These are phyloP conservation scores for Alternaria triticina DNA, from an alignment of 2,329 filamentous ascomycete genomes.

Conservation along the genomic window DNA sequence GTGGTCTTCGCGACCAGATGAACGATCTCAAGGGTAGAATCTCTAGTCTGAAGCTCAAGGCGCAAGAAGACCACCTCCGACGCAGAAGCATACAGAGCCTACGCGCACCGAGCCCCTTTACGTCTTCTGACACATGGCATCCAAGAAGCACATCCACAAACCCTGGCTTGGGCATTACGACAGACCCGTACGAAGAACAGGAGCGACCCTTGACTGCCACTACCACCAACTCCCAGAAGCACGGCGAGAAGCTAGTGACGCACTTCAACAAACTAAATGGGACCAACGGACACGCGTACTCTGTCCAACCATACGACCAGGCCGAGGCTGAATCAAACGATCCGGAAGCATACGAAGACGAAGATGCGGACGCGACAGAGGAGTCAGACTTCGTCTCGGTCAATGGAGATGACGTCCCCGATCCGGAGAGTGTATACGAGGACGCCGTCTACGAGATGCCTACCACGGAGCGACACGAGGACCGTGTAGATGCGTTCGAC, in stretches of 20 bases:
- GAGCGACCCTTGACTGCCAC: constrained; percentile 12
- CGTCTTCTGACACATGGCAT: constrained; percentile 69
- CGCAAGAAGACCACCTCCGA: constrained; percentile 78
- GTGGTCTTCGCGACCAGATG: constrained; percentile 82
- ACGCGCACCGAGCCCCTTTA: constrained; percentile 79
- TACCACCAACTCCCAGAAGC: constrained; percentile 23
- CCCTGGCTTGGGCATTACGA: constrained; percentile 39
- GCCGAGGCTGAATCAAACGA: constrained; percentile 29
- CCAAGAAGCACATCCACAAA: constrained; percentile 39
- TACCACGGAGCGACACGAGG: constrained; percentile 73
- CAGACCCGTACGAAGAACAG: constrained; percentile 26
- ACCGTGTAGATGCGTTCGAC: constrained; percentile 93
- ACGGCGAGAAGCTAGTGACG: constrained; percentile 24
- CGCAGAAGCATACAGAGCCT: constrained; percentile 78
- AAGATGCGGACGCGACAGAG: constrained; percentile 41
- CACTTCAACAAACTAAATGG: constrained; percentile 3
- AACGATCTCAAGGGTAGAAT: constrained; percentile 85
- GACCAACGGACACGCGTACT: constrained; percentile 4
- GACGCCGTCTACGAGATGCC: constrained; percentile 52
- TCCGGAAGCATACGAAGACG: constrained; percentile 22
- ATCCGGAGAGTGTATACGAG: constrained; percentile 51
- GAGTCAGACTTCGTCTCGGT: constrained; percentile 51
- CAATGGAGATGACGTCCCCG: constrained; percentile 32
- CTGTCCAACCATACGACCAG: constrained; percentile 27
- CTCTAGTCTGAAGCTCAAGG: constrained; percentile 77